Conservation (phyloP, 2,329 filamentous ascomycete species). For the Aspergillus pseudotamarii region DNA sequence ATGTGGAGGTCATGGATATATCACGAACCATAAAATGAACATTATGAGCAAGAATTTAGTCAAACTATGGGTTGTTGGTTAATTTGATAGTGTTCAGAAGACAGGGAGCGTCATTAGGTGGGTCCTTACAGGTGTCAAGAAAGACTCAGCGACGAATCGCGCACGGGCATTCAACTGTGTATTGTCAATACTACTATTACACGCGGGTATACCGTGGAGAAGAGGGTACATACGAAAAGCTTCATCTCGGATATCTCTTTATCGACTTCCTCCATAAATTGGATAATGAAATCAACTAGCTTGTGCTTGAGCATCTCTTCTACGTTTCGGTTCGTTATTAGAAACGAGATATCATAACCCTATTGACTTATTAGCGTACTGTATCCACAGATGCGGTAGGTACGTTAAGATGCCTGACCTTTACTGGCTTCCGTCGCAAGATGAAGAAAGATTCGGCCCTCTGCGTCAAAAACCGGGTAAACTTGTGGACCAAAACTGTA, state of each 20-base stretch:
- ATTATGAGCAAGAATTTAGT: conserved; percentile 15
- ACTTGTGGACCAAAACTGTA: conserved; percentile 88
- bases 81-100: conserved; percentile 22
- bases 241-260: conserved; percentile 99
- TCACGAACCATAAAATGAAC: conserved; percentile 20
- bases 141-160: conserved; percentile 97
- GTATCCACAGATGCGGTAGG: neutral
- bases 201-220: neutral
- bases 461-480: conserved; percentile 94
- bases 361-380: conserved; percentile 47
- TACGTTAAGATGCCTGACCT: conserved; percentile 57
- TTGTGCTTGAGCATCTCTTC: conserved; percentile 99
- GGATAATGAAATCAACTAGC: conserved; percentile 97
- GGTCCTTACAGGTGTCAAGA: conserved; percentile 79
- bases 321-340: conserved; percentile 98
- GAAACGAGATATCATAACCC: conserved; percentile 98
- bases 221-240: conserved; percentile 74
- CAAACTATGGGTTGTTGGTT: conserved; percentile 30
- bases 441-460: conserved; percentile 97
- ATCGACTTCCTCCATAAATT: conserved; percentile 99
- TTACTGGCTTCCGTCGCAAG: conserved; percentile 88
- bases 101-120: neutral
- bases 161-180: conserved; percentile 87
- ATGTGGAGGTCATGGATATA: conserved; percentile 24
- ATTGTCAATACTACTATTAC: conserved; percentile 23